Base-by-base conservation (phyloP, 2,329 filamentous ascomycete species). In the Podosphaera fusca region DNA sequence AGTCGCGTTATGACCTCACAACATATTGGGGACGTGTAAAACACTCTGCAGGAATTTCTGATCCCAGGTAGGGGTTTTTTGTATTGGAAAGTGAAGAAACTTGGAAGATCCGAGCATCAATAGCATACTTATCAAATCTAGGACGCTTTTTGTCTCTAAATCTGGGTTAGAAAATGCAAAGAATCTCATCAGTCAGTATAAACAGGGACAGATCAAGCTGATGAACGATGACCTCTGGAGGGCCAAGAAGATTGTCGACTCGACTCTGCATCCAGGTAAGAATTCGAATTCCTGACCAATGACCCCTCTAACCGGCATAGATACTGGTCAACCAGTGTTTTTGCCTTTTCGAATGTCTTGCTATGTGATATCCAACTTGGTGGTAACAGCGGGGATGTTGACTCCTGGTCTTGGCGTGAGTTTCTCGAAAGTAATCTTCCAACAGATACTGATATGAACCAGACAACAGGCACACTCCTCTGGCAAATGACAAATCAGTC, bases 401-500 rank as follows among this genome's bases (percentile, higher is more conserved):
- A 92, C 90, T 56, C 92, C 92, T 2, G 85, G 85, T 8, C 78
- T 96, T 31, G 74, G 78, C 64, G 82, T 86, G 74, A 60, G 75
- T 62, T 34, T 35, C 9, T 2, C 35, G 14, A 35, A 38, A 30
- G 35, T 51, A 2, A 31, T 55, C n/a, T 51, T 14, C 47, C 29
- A 3, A 40, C 31, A 33, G 52, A 42, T 58, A 35, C 56, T 62
- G 50, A 61, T 51, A 36, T 21, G 21, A 38, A 58, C 21, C 62
- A 85, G 76, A 95, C 84, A 50, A 77, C 78, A 47, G 92, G 90
- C 56, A 95, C 87, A 4, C 75, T 96, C 42, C 82, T 84, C 62
- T 98, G 92, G 92, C 92, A 98, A 72, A 80, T 95, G 58, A 80
- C 85, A 63, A 98, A 98, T 72, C 92, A 98, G 73, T 95, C 89